Evolutionary conservation across 2,329 filamentous ascomycete genomes (phyloP), one percentile per base, ranked within the genome.

Genomic region (Aspergillus aculeatus): DNA sequence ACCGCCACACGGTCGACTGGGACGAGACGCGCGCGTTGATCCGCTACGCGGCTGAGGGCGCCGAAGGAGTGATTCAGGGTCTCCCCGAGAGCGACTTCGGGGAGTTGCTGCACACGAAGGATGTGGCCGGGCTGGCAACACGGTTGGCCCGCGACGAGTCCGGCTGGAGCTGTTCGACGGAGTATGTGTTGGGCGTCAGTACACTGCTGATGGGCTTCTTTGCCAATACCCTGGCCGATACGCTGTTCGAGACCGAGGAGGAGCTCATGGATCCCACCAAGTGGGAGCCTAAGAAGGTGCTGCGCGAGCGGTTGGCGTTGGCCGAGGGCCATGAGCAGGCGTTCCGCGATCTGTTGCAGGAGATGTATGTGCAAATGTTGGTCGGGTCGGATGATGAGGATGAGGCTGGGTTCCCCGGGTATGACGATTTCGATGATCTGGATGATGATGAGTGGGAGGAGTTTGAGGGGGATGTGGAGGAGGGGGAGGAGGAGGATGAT

Each of bases 1-100:
- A 63, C 16, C 59, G 59, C 26, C 61, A 63, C 35, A 59, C 59
- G 5, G 21, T 63, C 6, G 56, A 63, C 47, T 63, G 61, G 61
- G 59, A 63, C 32, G 61, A 63, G 58, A 57, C 61, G 1, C 10
- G 61, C 16, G 56, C 32, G 32, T n/a, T 63, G 55, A 61, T 63
- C 21, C 54, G 53, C 19, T 47, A 48, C n/a, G 23, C 32, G 11
- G 32, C 32, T 1, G 32, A 12, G 32, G 32, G 32, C 32, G 32
- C 32, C 5, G 11, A 35, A 12, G 32, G 47, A 31, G 19, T 26
- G 6, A 56, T 57, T 9, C 50, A 54, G 14, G 29, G 35, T 11
- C 49, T 59, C 4, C 61, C 61, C 11, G 48, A 47, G n/a, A 38
- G 47, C 6, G 61, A 63, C 47, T 52, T 63, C 14, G 56, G 49